Evolutionary conservation across 2,329 filamentous ascomycete species (phyloP).

Genomic region (Stromatinia cepivora): DNA sequence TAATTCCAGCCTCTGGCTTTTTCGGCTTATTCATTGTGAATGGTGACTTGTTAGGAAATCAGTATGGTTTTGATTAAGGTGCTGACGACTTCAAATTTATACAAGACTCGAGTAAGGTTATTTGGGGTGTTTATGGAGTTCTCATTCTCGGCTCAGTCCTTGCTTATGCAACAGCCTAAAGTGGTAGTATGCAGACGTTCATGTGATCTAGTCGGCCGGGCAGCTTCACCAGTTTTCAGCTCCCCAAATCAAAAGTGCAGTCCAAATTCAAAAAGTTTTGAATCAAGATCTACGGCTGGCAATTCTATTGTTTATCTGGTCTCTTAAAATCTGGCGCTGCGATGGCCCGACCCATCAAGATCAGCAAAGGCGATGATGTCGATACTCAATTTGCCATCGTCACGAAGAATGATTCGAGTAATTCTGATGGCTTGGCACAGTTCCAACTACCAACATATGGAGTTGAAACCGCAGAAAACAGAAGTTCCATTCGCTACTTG

Average conservation of each 20-base stretch:
- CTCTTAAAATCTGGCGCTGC: not conserved
- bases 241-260: not conserved
- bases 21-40: not conserved
- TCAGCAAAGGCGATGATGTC: too few relatives aligned
- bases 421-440: not conserved
- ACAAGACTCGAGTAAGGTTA: not conserved
- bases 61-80: not conserved
- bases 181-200: too few relatives aligned
- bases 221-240: too few relatives aligned
- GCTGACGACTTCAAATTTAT: not conserved
- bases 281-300: not conserved
- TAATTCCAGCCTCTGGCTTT: not conserved
- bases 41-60: not conserved
- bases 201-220: too few relatives aligned
- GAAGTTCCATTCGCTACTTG: not conserved
- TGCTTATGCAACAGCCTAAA: too few relatives aligned
- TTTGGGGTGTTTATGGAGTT: too few relatives aligned
- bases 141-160: too few relatives aligned
- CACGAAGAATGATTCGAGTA: too few relatives aligned
- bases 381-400: not conserved
- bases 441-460: not conserved
- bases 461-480: accelerated
- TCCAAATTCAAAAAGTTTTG: too few relatives aligned
- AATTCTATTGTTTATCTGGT: not conserved
- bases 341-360: too few relatives aligned